These are phyloP conservation scores for Phoenix roebelenii DNA, from an alignment of 176 grass and related monocot species.

Conservation along the genomic window DNA sequence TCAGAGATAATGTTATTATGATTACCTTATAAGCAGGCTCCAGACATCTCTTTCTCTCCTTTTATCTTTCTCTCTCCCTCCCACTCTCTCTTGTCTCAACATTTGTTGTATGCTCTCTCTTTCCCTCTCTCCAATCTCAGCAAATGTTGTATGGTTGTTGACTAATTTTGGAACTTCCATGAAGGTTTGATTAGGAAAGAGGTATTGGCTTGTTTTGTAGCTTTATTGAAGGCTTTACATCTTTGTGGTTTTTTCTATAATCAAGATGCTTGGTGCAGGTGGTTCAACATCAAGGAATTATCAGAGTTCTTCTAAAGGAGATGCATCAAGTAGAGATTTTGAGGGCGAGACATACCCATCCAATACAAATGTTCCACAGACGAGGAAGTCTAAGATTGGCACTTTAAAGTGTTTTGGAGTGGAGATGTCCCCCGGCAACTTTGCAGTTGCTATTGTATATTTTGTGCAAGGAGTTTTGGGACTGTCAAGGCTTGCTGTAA, in stretches of 20 bases:
- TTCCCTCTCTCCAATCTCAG: too few species aligned
- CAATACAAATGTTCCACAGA: constrained; percentile 38
- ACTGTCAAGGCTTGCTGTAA: constrained; percentile 91
- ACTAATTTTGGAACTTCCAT: too few species aligned
- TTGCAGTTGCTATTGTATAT: constrained; percentile 96
- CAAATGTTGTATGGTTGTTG: too few species aligned
- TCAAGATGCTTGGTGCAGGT: constrained; percentile 18
- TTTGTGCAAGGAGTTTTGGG: constrained; percentile 99
- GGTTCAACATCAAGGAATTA: constrained; percentile 32
- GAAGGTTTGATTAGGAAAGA: too few species aligned
- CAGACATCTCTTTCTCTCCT: too few species aligned
- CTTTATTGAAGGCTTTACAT: too few species aligned
- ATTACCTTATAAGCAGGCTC: too few species aligned
- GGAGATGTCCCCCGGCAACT: constrained; percentile 80
- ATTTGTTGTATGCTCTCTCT: too few species aligned
- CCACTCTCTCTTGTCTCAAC: too few species aligned
- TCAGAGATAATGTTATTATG: too few species aligned
- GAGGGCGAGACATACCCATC: constrained; percentile 17
- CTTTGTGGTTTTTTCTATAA: neutral
- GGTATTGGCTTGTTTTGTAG: too few species aligned
- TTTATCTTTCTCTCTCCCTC: too few species aligned
- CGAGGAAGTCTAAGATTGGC: constrained; percentile 29
- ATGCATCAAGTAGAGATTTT: constrained; percentile 19
- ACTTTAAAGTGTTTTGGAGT: constrained; percentile 73
- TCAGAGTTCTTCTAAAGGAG: constrained; percentile 22